A percentile compares a stretch with the other conserved stretches of the same genome.
Evolutionary conservation across 1,284 basidiomycete genomes (phyloP).

Genomic region (Xerocomus cyaneibrunnescens): DNA sequence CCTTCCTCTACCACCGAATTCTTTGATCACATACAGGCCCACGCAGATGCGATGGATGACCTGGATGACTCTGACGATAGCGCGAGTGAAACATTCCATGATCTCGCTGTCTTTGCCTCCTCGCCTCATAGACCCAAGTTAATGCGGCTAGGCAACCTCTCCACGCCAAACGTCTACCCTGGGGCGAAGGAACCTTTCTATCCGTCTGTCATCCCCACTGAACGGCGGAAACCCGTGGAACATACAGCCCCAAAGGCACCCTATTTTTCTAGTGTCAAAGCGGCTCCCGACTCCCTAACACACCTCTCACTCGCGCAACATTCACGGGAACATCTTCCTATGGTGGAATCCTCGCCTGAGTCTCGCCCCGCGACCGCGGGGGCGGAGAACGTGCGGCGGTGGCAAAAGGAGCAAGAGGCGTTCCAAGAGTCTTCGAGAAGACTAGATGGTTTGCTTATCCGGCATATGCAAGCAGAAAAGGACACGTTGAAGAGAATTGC

Average conservation of each 20-base stretch:
- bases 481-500: slow-evolving; percentile 72
- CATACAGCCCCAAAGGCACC: slow-evolving; percentile 30
- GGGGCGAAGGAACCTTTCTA: slow-evolving; percentile 31
- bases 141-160: slow-evolving; percentile 43
- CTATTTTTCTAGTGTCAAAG: slow-evolving; percentile 36
- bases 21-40: slow-evolving; percentile 69
- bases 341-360: slow-evolving; percentile 1
- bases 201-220: slow-evolving; percentile 29
- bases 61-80: slow-evolving; percentile 48
- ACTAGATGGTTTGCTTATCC: slow-evolving; percentile 70
- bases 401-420: slow-evolving; percentile 40
- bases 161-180: slow-evolving; percentile 35
- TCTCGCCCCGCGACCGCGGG: slow-evolving; percentile 32
- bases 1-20: slow-evolving; percentile 63
- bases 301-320: slow-evolving; percentile 34
- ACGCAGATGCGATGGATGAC: slow-evolving; percentile 70
- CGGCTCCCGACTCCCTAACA: slow-evolving; percentile 30
- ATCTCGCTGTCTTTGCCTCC: slow-evolving; percentile 29
- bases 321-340: slow-evolving; percentile 32
- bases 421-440: slow-evolving; percentile 56
- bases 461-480: slow-evolving; percentile 74
- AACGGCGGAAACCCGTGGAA: slow-evolving; percentile 40
- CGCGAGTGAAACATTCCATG: slow-evolving; percentile 32
- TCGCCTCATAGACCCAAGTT: slow-evolving; percentile 36
- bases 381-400: slow-evolving; percentile 33